These are phyloP conservation scores for Rhododendron ovatum DNA, from an alignment of 148 eudicot species.

Conservation along the genomic window DNA sequence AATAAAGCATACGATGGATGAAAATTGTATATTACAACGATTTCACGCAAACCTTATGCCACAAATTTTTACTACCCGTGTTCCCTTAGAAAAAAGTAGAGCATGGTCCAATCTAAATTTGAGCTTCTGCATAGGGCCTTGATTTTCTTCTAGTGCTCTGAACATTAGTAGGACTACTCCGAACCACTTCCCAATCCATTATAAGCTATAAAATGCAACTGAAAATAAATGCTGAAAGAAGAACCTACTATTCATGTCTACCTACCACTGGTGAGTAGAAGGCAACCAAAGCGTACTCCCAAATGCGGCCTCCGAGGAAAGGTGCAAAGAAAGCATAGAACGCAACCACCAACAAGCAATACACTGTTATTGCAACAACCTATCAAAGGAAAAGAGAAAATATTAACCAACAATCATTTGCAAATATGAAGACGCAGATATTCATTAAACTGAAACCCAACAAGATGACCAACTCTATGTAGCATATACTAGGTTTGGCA, in stretches of 20 bases:
- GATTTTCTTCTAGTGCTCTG: not conserved
- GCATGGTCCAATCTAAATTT: not conserved
- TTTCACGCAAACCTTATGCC: not conserved
- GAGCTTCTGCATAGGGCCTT: not conserved
- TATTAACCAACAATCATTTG: conserved; percentile 10
- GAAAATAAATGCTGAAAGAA: conserved; percentile 1
- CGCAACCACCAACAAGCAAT: conserved; percentile 85
- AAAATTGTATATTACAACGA: not conserved
- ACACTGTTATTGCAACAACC: conserved; percentile 98
- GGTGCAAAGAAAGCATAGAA: conserved; percentile 97
- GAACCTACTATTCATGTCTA: conserved; percentile 11
- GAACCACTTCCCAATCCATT: not conserved
- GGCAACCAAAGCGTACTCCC: conserved; percentile 68
- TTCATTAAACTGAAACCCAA: not conserved
- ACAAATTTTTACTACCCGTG: not conserved
- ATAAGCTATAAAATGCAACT: not conserved
- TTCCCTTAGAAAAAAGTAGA: not conserved
- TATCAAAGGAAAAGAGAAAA: conserved; percentile 21
- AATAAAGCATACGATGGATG: not conserved
- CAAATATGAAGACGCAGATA: not conserved
- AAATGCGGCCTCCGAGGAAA: conserved; percentile 81
- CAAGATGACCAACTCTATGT: not conserved
- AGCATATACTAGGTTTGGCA: not conserved
- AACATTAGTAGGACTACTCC: not conserved
- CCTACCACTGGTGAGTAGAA: conserved; percentile 92